Evolutionary conservation across 1,139 yeast species (phyloP).

Genomic region (Candida sojae): DNA sequence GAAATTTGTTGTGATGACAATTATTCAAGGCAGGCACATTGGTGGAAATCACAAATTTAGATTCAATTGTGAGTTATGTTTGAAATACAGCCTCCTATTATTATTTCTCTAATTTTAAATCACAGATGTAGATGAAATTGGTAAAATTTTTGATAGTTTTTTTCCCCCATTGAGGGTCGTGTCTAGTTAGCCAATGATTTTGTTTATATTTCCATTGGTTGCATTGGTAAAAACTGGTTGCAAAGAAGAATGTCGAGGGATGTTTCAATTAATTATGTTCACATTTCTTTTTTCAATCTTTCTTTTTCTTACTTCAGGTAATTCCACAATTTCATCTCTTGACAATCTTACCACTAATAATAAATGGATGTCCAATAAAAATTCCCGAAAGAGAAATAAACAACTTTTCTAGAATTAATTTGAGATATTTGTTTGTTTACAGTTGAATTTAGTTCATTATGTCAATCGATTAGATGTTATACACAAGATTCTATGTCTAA

Average conservation of each 20-base stretch:
- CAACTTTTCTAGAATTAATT: background rate
- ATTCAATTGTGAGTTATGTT: too few relatives aligned
- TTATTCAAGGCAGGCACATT: background rate
- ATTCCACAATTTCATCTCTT: background rate
- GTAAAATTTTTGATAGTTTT: background rate
- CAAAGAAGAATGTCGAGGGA: background rate
- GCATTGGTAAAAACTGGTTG: background rate
- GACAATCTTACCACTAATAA: background rate
- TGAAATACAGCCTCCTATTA: too few relatives aligned
- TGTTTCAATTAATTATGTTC: background rate
- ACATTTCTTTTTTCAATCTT: background rate
- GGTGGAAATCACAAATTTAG: background rate
- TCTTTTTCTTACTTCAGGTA: background rate
- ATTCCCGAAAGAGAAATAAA: background rate
- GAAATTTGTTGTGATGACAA: background rate
- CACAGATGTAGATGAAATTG: background rate
- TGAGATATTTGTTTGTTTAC: background rate
- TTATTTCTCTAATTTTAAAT: too few relatives aligned
- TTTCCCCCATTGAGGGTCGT: background rate
- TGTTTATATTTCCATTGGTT: too few relatives aligned
- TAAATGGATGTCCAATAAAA: background rate
- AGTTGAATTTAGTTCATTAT: background rate
- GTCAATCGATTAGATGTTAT: background rate
- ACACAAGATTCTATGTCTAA: background rate
- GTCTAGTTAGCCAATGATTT: too few relatives aligned